Base-by-base conservation (phyloP, 2,329 filamentous ascomycete genomes). In the Plenodomus tracheiphilus region DNA sequence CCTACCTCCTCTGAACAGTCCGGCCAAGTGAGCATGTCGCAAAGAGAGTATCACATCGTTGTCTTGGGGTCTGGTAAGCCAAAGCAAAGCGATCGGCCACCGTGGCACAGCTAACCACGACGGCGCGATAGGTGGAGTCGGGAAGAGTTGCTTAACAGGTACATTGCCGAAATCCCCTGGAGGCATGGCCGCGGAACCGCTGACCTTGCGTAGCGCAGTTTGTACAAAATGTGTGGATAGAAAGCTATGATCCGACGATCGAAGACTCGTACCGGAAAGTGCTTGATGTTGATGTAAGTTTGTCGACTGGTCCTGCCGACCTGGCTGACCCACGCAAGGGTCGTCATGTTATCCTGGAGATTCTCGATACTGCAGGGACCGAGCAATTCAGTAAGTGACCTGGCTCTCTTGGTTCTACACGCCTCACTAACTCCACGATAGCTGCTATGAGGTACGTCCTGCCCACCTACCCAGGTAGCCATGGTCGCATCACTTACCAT, bases 111-210 rank as follows among this genome's bases (percentile, higher is more conserved):
- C 65, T 67, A 53, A 70, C 63, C 37, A 55, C 47, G 39, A 44
- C 63, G 57, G 58, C 58, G 58, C 50, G 66, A 65, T 72, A 91
- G 88, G 91, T 75, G 91, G 91, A 72, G 91, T 96, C 69, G 91
- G 91, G 54, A 96, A 96, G 76, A 95, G 90, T 73, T 95, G 91
- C 79, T 79, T 96, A 63, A 96, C 91, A 73, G 89, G 90, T 94
- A 79, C 71, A 78, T 55, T 40, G 44, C 44, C 39, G 25, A 20
- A n/a, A n/a, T n/a, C n/a, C 51, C 32, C 41, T 20, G 28, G 21
- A 30, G 25, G 44, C 40, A 20, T 25, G 15, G 2, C 47, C 37
- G 17, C 39, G 21, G 32, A 39, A 34, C 25, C 21, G 49, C 63
- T 68, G 40, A 69, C 53, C 11, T 28, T 18, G 15, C 32, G 43